Evolutionary conservation across 2,329 filamentous ascomycete species (phyloP).

Genomic region (Microascus cirrosus): DNA sequence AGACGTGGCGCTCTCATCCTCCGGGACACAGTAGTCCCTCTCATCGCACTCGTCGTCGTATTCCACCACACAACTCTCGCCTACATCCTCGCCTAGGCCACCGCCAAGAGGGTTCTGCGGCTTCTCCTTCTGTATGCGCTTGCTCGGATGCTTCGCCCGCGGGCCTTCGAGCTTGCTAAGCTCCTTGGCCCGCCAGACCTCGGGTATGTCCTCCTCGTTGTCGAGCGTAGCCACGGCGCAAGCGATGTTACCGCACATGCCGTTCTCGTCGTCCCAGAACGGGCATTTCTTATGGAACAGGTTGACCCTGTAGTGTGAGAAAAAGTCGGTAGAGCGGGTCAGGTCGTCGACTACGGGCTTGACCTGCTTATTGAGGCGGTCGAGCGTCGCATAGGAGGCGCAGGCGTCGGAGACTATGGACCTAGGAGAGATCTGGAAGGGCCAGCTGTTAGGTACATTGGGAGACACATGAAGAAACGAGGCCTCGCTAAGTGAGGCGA

Average conservation of each 20-base stretch:
- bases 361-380: constrained; percentile 67
- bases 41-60: constrained; percentile 97
- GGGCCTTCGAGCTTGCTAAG: constrained; percentile 87
- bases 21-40: constrained; percentile 90
- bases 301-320: constrained; percentile 93
- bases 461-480: constrained; percentile 3
- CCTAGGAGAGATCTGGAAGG: constrained; percentile 67
- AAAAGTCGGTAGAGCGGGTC: constrained; percentile 87
- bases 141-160: constrained; percentile 77
- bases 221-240: constrained; percentile 93
- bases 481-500: constrained; percentile 8
- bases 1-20: constrained; percentile 75
- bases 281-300: constrained; percentile 90
- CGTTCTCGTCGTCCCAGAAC: constrained; percentile 88
- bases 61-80: constrained; percentile 93
- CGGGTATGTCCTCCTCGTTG: constrained; percentile 86
- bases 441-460: constrained; percentile 24
- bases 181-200: constrained; percentile 84
- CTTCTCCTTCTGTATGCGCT: constrained; percentile 58
- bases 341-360: constrained; percentile 70
- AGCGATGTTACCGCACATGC: constrained; percentile 93
- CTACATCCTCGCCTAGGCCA: constrained; percentile 71
- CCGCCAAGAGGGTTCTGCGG: constrained; percentile 69
- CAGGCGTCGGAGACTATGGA: constrained; percentile 90
- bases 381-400: constrained; percentile 84